Evolutionary conservation across 495 filamentous ascomycete genomes (phyloP), one percentile per base, ranked within the genome.

Genomic region (Aspergillus haitiensis): DNA sequence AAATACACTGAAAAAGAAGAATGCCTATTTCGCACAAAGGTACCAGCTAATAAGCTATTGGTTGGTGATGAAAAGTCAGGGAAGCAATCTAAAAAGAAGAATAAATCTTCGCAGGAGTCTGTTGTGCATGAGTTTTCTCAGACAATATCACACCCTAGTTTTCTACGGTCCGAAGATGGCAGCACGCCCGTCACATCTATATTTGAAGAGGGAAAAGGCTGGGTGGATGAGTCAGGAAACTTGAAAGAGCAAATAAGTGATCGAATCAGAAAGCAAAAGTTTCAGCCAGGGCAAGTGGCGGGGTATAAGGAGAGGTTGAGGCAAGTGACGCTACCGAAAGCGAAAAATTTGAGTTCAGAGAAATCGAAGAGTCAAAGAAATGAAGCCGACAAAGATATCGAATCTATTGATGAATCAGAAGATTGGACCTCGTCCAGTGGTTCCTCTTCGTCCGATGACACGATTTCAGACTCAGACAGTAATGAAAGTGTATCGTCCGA

Each of bases 71-170:
- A 77, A 7, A 79, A 81, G 52, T 65, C 66, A 7, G 78, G 77
- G 9, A 72, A 74, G 16, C 73, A 75, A 27, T 66, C 70, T 21
- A 82, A 80, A 64, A 78, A 78, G 49, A 81, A 82, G 58, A 85
- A 78, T 54, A 78, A 77, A 46, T 56, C 70, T 5, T 74, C 80
- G 21, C 82, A 80, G 56, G 85, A 88, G 53, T 77, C 84, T 1
- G 72, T 89, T 2, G 77, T 97, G 9, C 89, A 95, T 71, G 92
- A 97, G 65, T 95, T 94, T 70, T 76, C 84, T 61, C 91, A 88
- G 59, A 88, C 87, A 2, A 80, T 81, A 39, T 93, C 95, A 57
- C 86, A 89, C 56, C 87, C 89, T 0, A 87, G 82, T 12, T 96
- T 96, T 66, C 71, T 95, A 52, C 89, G 87, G 61, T 70, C 73